A percentile compares a stretch with the other conserved stretches of the same genome.
phyloP scores from a whole-genome alignment of 2,329 filamentous ascomycete genomes.

The Xylaria sp. region DNA sequence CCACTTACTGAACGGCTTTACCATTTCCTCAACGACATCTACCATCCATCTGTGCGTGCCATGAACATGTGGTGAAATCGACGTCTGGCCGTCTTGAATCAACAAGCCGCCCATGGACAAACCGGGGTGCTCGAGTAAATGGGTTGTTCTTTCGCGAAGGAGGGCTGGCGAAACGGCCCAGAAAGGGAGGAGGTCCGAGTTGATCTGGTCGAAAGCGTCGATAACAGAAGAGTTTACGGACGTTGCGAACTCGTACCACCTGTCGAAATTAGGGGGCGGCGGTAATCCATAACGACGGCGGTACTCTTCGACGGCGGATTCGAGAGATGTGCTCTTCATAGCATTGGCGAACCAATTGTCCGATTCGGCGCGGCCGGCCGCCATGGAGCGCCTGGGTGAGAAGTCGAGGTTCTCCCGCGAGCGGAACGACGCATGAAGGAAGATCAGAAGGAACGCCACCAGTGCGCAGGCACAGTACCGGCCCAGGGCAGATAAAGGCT shows the following conservation, averaged over 20 bases:
- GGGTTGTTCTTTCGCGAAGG: slow-evolving; percentile 63
- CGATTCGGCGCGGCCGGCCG: slow-evolving; percentile 59
- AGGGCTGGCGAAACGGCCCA: slow-evolving; percentile 72
- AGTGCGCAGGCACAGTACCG: slow-evolving; percentile 39
- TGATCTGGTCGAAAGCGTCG: slow-evolving; percentile 77
- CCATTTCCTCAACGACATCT: slow-evolving; percentile 53
- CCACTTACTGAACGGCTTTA: slow-evolving; percentile 56
- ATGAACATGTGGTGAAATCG: slow-evolving; percentile 49
- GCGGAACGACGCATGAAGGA: slow-evolving; percentile 38
- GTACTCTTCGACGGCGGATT: slow-evolving; percentile 73
- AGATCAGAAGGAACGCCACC: slow-evolving; percentile 39
- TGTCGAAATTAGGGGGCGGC: slow-evolving; percentile 78
- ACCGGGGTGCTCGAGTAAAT: slow-evolving; percentile 48
- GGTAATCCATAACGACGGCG: slow-evolving; percentile 70
- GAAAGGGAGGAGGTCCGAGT: slow-evolving; percentile 73
- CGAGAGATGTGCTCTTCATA: slow-evolving; percentile 61
- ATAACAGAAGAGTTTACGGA: slow-evolving; percentile 70
- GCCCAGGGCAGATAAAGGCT: slow-evolving; percentile 37
- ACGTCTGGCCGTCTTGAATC: slow-evolving; percentile 48
- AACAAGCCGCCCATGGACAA: slow-evolving; percentile 51
- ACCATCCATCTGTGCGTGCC: slow-evolving; percentile 55
- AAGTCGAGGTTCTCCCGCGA: slow-evolving; percentile 26
- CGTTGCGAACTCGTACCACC: slow-evolving; percentile 76
- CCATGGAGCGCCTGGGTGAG: slow-evolving; percentile 55
- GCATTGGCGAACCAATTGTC: slow-evolving; percentile 59